Conservation (phyloP, 306 rosid species). For the Sphenostylis stenocarpa region DNA sequence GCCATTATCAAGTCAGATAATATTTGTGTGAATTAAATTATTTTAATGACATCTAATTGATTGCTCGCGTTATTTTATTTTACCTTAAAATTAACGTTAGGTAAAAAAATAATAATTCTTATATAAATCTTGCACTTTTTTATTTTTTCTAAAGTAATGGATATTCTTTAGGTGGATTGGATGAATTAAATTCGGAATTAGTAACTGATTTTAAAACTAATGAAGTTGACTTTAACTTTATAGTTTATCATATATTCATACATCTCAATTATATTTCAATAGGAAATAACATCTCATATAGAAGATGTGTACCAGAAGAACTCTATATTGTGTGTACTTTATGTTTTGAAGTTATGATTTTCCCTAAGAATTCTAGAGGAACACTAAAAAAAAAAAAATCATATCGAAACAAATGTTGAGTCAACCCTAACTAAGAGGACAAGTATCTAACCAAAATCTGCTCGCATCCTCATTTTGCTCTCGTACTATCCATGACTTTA, state of each 20-base stretch:
- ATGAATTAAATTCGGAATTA: not conserved
- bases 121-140: not conserved
- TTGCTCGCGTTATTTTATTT: not conserved
- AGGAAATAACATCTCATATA: not conserved
- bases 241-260: not conserved
- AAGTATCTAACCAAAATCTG: conserved; percentile 23
- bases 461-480: not conserved
- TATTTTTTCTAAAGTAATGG: not conserved
- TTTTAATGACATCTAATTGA: not conserved
- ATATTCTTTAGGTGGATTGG: not conserved
- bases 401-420: not conserved
- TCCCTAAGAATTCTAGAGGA: not conserved
- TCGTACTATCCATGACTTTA: not conserved
- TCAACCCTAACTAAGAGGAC: conserved; percentile 4
- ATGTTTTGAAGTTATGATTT: not conserved
- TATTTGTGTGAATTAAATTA: not conserved
- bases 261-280: not conserved
- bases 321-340: not conserved
- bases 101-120: not conserved
- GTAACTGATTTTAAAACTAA: not conserved
- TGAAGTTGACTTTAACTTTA: not conserved
- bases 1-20: too few relatives aligned
- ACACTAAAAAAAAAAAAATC: not conserved
- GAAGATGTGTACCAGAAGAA: not conserved
- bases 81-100: not conserved